Base-by-base conservation (phyloP, 805 yeast genomes). In the Saturnispora halmiae region DNA sequence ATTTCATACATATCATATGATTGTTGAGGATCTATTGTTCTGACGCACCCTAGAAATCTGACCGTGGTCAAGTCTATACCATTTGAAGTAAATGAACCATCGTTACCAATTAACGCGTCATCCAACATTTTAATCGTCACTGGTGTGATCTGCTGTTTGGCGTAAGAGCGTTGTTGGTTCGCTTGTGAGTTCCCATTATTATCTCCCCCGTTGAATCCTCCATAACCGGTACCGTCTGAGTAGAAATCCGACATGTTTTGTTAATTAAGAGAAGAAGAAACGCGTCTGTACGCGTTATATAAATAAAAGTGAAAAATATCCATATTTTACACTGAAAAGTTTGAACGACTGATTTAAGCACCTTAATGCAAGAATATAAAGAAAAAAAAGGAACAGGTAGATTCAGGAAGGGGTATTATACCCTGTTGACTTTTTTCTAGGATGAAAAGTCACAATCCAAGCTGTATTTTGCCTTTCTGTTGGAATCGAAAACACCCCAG, bases 401-500 rank as follows among this genome's bases (percentile, higher is more conserved):
- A n/a, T 14, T n/a, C n/a, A 28, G 16, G 34, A 20, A 10, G 18
- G 33, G 33, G 16, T 15, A 30, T 15, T 30, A 19, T 14, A 19
- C 20, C 19, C 13, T 30, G 15, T 7, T 22, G 26, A 7, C 15
- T 16, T 25, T 36, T 5, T 8, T 7, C 26, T 30, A 37, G 14
- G 21, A 15, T 11, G 29, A 28, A 54, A 69, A 73, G 46, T 69
- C 67, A 64, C 80, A 75, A 37, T 51, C 48, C 46, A 74, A 55
- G 19, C 48, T 43, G 52, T 67, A 75, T 58, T 75, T 75, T 52
- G 65, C 57, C 51, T 45, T 58, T 67, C 59, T 62, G 50, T 55
- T 51, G 44, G 72, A 51, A 51, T 75, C 79, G 69, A 79, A 84
- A 45, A 85, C 82, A 71, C 97, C 97, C 96, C 96, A 90, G 72